Percentiles rank a stretch among this genome's conserved stretches.
Evolutionary conservation across 1,139 yeast genomes (phyloP).

Genomic region (Nakaseomyces sp.): DNA sequence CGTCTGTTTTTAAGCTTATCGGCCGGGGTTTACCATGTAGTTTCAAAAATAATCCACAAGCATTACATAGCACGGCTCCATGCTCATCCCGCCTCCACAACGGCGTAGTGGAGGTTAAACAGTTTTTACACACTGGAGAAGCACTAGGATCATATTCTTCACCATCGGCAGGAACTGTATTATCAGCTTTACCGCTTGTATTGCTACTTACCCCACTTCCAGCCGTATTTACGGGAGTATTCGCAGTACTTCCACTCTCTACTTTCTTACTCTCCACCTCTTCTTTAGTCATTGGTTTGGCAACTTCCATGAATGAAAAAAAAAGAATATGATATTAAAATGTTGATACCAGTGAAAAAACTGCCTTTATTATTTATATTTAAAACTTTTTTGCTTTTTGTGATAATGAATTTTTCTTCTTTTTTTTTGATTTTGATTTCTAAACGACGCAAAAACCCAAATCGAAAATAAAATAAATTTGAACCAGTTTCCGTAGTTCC

Average conservation of each 20-base stretch:
- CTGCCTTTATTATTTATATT: too few relatives aligned
- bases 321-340: too few relatives aligned
- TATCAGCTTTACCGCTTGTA: not conserved
- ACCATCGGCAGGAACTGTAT: not conserved
- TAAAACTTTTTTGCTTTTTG: too few relatives aligned
- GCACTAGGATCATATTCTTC: constrained; percentile 2
- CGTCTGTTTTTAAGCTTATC: constrained; percentile 80
- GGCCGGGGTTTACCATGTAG: constrained; percentile 91
- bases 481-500: too few relatives aligned
- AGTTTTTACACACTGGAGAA: constrained; percentile 72
- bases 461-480: too few relatives aligned
- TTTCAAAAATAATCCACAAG: constrained; percentile 86
- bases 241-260: not conserved
- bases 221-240: too few relatives aligned
- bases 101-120: constrained; percentile 88
- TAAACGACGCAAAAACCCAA: too few relatives aligned
- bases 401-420: not conserved
- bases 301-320: not conserved
- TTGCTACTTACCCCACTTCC: not conserved
- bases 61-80: constrained; percentile 90
- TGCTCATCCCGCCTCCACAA: constrained; percentile 91
- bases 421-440: too few relatives aligned
- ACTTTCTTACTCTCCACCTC: not conserved
- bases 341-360: too few relatives aligned
- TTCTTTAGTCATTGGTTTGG: not conserved